Evolutionary conservation across 768 basidiomycete species (phyloP), one percentile per base, ranked within the genome.

Genomic region (Mycena indigotica): DNA sequence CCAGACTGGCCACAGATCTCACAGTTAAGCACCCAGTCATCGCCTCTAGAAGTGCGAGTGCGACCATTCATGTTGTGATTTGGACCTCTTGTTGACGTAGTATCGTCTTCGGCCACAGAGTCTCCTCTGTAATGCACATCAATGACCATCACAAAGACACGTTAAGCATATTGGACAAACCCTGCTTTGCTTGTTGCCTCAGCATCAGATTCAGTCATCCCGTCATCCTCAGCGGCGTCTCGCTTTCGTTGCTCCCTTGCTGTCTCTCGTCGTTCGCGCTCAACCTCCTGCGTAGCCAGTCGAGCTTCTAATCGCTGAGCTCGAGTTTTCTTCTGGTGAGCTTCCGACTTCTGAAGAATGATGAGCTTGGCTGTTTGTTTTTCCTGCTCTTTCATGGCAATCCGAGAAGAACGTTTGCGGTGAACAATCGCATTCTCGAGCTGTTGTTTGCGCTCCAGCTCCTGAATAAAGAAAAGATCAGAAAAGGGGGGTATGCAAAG

Each of bases 381-480:
- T 70, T 91, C 92, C 30, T 76, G 83, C 69, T 96, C 94, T 64
- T 85, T 88, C 35, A 87, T 74, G 3, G 92, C 90, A 56, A 97
- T 85, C 28, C 95, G 89, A 17, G 92, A 92, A 0, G 94, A 96
- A 23, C 95, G 88, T 70, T 98, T 97, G 57, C 95, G 86, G 58
- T 91, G 89, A 24, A 84, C 82, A 13, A 95, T 74, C 2, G 91
- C 89, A 61, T 90, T 88, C 60, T 91, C 88, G 50, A 89, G 58
- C 15, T 78, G 82, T 23, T 80, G 78, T 67, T 85, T 84, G 30
- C 77, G 80, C 66, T 87, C 83, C 28, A 78, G 73, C 73, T 89
- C 85, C 89, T 91, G 66, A n/a, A n/a, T n/a, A n/a, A n/a, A n/a
- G n/a, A n/a, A n/a, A n/a, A n/a, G n/a, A n/a, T 40, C 25, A 21